A percentile compares a stretch with the other conserved stretches of the same genome.
Evolutionary conservation across 2,329 filamentous ascomycete genomes (phyloP).

Genomic region (Alternaria conjuncta): DNA sequence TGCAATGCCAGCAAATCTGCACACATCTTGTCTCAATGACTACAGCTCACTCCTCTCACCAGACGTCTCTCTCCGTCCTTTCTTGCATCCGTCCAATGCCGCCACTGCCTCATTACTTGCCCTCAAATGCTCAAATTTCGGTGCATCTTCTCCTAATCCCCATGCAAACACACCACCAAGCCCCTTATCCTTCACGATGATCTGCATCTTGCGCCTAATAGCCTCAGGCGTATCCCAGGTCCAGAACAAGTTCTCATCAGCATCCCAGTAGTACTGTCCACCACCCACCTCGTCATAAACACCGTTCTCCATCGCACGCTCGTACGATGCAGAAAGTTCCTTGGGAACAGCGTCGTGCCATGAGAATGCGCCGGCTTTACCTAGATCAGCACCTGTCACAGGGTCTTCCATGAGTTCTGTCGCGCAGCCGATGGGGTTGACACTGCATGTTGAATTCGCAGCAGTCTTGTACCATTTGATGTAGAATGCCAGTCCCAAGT

Average conservation of each 20-base stretch:
- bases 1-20: fast-evolving
- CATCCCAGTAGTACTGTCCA: conserved; percentile 73
- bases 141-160: conserved; percentile 71
- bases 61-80: no score
- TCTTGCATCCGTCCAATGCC: not conserved
- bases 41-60: conserved; percentile 16
- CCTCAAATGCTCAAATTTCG: conserved; percentile 48
- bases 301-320: conserved; percentile 60
- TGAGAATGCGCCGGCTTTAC: conserved; percentile 64
- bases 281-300: conserved; percentile 64
- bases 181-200: conserved; percentile 60
- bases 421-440: conserved; percentile 64
- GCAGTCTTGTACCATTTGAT: conserved; percentile 68
- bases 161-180: conserved; percentile 77
- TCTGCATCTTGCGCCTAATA: conserved; percentile 67
- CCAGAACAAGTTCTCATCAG: conserved; percentile 68
- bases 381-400: conserved; percentile 64
- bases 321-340: conserved; percentile 63
- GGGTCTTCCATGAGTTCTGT: conserved; percentile 67
- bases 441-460: conserved; percentile 53
- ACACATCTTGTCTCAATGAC: not conserved
- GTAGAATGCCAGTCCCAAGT: conserved; percentile 72
- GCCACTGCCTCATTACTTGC: conserved; percentile 31
- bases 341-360: conserved; percentile 37
- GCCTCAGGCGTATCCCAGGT: conserved; percentile 70